Percentiles rank a stretch among this genome's conserved stretches.
Conservation (phyloP, 2,329 filamentous ascomycete genomes). For the Metarhizium humberi region DNA sequence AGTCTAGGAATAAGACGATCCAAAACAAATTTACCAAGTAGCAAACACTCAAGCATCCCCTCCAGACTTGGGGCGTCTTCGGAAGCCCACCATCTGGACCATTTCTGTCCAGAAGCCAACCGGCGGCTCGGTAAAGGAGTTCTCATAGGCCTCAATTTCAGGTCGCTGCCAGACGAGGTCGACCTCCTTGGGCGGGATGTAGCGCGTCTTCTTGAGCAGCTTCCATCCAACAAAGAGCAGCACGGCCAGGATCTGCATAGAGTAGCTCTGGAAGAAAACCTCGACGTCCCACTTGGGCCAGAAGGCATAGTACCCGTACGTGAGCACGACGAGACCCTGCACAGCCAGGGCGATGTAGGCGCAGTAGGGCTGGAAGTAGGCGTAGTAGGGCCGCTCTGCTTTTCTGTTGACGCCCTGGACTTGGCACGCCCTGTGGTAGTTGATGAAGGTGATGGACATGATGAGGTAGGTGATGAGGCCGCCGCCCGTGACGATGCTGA, state of each 20-base stretch:
- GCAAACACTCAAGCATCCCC: neutral
- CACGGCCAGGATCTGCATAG: conserved; percentile 45
- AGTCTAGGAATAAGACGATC: neutral
- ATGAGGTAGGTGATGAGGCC: conserved; percentile 55
- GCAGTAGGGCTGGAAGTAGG: conserved; percentile 49
- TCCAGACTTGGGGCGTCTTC: neutral
- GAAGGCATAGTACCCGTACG: conserved; percentile 48
- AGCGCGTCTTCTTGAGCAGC: conserved; percentile 47
- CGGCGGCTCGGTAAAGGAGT: conserved; percentile 36
- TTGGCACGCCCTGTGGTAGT: conserved; percentile 41
- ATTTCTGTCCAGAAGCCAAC: conserved; percentile 38
- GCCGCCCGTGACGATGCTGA: conserved; percentile 46
- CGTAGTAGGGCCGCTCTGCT: conserved; percentile 47
- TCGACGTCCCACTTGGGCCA: conserved; percentile 39
- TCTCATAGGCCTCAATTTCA: conserved; percentile 48
- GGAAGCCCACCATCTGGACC: neutral
- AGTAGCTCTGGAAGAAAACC: conserved; percentile 45
- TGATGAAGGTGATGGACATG: conserved; percentile 35
- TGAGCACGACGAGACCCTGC: conserved; percentile 33
- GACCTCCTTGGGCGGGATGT: conserved; percentile 41
- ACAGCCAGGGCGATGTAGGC: conserved; percentile 35
- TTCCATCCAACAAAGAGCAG: conserved; percentile 54
- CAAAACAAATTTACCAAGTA: neutral
- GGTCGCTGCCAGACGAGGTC: conserved; percentile 52
- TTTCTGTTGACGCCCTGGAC: conserved; percentile 43